These are phyloP conservation scores for Leccinum subtestaceum DNA, from an alignment of 768 basidiomycete species.

Conservation along the genomic window DNA sequence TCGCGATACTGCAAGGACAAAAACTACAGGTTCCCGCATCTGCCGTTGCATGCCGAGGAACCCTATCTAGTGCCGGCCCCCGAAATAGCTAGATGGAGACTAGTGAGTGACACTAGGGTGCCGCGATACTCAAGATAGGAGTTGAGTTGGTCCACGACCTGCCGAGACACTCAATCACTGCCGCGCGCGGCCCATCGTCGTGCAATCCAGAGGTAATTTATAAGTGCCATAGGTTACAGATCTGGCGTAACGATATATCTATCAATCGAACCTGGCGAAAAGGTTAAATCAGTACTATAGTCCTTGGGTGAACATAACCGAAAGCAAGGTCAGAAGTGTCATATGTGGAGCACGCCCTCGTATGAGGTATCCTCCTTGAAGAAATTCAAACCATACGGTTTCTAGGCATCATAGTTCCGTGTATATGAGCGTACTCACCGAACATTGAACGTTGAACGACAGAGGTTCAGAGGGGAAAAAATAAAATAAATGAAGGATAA, in stretches of 20 bases:
- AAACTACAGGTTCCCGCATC: neutral
- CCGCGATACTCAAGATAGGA: neutral
- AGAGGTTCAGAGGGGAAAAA: slow-evolving; percentile 58
- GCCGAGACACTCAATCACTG: neutral
- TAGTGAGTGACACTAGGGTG: neutral
- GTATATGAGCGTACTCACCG: slow-evolving; percentile 26
- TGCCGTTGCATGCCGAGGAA: slow-evolving; percentile 17
- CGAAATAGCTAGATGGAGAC: neutral
- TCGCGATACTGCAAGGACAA: slow-evolving; percentile 5
- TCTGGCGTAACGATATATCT: neutral
- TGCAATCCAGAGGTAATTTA: neutral
- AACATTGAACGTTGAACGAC: slow-evolving; percentile 37
- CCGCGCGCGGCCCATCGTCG: neutral
- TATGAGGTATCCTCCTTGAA: slow-evolving; percentile 80
- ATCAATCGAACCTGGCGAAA: neutral
- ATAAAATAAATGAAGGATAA: slow-evolving; percentile 19
- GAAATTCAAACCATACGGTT: slow-evolving; percentile 72
- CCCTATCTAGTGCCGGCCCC: slow-evolving; percentile 7
- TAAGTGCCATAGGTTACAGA: neutral
- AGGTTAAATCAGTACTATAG: slow-evolving; percentile 7
- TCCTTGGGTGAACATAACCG: neutral
- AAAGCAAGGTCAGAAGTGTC: slow-evolving; percentile 44
- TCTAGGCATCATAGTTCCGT: slow-evolving; percentile 51
- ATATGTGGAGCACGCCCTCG: slow-evolving; percentile 73
- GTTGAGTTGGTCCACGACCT: neutral